Conservation (phyloP, 73 alveolate genomes). For the Halteria grandinella region DNA sequence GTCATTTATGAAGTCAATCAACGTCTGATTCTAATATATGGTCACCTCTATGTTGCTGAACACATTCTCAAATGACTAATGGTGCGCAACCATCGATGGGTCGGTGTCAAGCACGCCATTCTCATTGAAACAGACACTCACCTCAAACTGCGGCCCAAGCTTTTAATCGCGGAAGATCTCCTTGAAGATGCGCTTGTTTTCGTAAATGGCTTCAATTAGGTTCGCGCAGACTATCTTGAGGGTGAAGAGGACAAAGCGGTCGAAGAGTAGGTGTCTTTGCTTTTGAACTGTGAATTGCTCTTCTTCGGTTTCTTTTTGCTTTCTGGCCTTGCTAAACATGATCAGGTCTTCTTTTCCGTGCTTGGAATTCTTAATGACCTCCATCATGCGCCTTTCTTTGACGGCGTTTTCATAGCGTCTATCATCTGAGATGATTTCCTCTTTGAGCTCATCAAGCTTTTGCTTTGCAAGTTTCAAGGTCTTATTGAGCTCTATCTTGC, state of each 20-base stretch:
- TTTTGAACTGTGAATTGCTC: constrained; percentile 40
- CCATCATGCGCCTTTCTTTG: constrained; percentile 55
- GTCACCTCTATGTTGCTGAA: constrained; percentile 56
- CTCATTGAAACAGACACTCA: constrained; percentile 60
- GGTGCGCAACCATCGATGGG: constrained; percentile 72
- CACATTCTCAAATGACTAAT: constrained; percentile 31
- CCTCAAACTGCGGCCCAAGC: constrained; percentile 62
- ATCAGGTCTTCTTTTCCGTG: constrained; percentile 55
- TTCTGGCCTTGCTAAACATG: constrained; percentile 62
- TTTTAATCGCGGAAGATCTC: constrained; percentile 21
- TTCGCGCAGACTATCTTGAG: constrained; percentile 30
- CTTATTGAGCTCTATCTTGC: constrained; percentile 6
- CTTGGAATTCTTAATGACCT: constrained; percentile 51
- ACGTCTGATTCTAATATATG: constrained; percentile 31
- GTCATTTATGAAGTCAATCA: constrained; percentile 47
- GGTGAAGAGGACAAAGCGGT: constrained; percentile 26
- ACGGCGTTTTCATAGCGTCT: constrained; percentile 35
- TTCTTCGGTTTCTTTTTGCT: constrained; percentile 39
- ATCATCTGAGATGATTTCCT: constrained; percentile 46
- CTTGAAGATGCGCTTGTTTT: constrained; percentile 54
- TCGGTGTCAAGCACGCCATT: constrained; percentile 57
- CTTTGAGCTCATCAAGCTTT: constrained; percentile 7
- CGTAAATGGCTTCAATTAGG: constrained; percentile 52
- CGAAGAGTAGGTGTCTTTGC: constrained; percentile 55
- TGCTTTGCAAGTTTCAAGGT: constrained; percentile 13